Evolutionary conservation across 1,284 basidiomycete genomes (phyloP), one percentile per base, ranked within the genome.

Genomic region (Ustilago xerochloae): DNA sequence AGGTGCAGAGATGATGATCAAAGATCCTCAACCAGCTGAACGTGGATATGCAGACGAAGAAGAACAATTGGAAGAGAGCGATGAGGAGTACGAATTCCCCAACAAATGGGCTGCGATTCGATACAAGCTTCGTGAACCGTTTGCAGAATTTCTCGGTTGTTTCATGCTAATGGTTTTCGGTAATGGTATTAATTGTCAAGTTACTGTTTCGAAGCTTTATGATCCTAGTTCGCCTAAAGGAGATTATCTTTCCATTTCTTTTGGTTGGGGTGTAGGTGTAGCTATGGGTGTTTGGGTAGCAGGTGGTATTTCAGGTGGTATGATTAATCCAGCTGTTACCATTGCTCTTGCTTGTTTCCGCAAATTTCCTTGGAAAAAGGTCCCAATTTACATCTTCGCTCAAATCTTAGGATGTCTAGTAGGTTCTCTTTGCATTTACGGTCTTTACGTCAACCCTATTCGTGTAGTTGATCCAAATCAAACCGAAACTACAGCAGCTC

Each of bases 291-390:
- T 79, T 13, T 82, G 73, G 71, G 71, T 77, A 1, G 69, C 79
- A 1, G 80, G 80, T 47, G 80, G 80, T 32, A 72, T 81, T 33
- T 78, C 75, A 15, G 80, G 80, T 30, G 80, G 70, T 24, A 74
- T 74, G 64, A 72, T 65, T 48, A 76, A 76, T 50, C 80, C 79
- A 6, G 75, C 77, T 18, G 77, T 79, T 7, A 93, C 92, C 4
- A 81, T 93, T 38, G 87, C 89, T 6, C 79, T 92, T 45, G 91
- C 91, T 0, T 86, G 88, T 9, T 89, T 89, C 80, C 89, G 92
- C 62, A 87, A 87, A 57, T 93, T 94, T 84, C 91, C 93, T 2
- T 91, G 90, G 90, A 88, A 87, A 70, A 93, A 93, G 83, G 91
- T 93, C 0, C 91, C 91, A 0, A 86, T 81, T 78, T 94, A 91